Percentiles rank a stretch among this genome's conserved stretches.
Evolutionary conservation across 345 rosid genomes (phyloP).

Genomic region (Nasturtium officinale): DNA sequence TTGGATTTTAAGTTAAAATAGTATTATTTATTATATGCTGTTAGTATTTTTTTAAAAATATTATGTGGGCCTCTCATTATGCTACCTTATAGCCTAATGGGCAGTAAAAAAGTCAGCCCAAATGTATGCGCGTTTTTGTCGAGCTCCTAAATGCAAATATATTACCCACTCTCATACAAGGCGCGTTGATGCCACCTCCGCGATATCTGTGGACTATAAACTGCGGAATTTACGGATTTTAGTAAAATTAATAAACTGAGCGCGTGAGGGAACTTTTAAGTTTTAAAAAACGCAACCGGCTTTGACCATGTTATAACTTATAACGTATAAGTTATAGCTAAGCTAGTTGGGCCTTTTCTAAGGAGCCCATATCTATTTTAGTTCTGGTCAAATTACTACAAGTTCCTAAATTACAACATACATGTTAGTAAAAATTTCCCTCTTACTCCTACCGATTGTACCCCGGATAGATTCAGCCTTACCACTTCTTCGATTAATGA

Average conservation of each 20-base stretch:
- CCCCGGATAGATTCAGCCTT: too few relatives aligned
- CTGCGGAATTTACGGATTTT: neutral
- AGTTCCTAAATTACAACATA: too few relatives aligned
- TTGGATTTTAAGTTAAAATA: neutral
- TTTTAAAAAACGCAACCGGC: neutral
- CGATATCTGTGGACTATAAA: neutral
- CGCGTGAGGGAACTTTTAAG: neutral
- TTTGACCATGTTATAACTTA: neutral
- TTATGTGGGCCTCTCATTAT: neutral
- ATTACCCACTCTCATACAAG: neutral
- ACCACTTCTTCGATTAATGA: too few relatives aligned
- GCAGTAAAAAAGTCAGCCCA: neutral
- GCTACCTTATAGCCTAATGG: neutral
- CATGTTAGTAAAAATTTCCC: too few relatives aligned
- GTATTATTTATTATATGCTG: too few relatives aligned
- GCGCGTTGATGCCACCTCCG: neutral
- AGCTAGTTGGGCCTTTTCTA: neutral
- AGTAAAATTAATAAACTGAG: neutral
- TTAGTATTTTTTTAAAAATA: neutral
- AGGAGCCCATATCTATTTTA: neutral
- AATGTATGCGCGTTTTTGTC: neutral
- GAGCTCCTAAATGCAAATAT: neutral
- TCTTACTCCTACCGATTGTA: too few relatives aligned
- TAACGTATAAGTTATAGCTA: too few relatives aligned
- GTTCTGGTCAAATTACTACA: too few relatives aligned